phyloP scores from a whole-genome alignment of 306 rosid genomes.

The Pueraria montana region DNA sequence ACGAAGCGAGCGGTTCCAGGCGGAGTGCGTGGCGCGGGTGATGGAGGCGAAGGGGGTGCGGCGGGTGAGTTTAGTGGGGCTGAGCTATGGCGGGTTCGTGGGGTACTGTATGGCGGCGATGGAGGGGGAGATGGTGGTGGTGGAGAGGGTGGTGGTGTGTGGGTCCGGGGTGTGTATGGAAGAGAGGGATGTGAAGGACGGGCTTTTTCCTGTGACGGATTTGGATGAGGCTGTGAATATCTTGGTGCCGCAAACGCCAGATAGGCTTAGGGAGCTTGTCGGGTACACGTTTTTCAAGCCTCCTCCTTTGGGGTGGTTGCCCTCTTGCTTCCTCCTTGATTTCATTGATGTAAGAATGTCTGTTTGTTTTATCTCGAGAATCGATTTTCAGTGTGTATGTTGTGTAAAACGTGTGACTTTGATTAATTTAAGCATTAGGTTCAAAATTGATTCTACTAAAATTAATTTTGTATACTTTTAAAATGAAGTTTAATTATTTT shows the following conservation, averaged over 20 bases:
- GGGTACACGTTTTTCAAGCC: conserved; percentile 61
- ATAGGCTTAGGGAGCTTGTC: conserved; percentile 62
- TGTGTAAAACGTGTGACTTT: no score
- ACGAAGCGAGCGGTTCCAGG: conserved; percentile 75
- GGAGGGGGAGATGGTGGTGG: conserved; percentile 67
- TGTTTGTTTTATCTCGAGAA: no score
- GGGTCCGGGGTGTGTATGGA: conserved; percentile 83
- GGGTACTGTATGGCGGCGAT: conserved; percentile 73
- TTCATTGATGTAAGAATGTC: conserved; percentile 66
- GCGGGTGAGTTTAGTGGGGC: conserved; percentile 70
- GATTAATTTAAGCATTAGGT: no score
- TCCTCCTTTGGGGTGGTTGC: conserved; percentile 53
- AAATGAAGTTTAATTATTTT: no score
- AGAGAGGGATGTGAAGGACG: conserved; percentile 76
- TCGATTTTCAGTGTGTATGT: no score
- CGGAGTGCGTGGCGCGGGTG: conserved; percentile 76
- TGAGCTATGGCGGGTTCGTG: conserved; percentile 90
- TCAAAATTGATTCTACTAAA: no score
- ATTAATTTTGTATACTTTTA: no score
- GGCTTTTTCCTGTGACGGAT: conserved; percentile 65
- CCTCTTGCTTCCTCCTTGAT: conserved; percentile 79
- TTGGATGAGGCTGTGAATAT: conserved; percentile 74
- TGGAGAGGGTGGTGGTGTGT: conserved; percentile 87
- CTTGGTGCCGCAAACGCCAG: conserved; percentile 78
- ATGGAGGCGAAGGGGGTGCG: conserved; percentile 70